Base-by-base conservation (phyloP, 2,329 filamentous ascomycete species). In the Aspergillus tamarii region DNA sequence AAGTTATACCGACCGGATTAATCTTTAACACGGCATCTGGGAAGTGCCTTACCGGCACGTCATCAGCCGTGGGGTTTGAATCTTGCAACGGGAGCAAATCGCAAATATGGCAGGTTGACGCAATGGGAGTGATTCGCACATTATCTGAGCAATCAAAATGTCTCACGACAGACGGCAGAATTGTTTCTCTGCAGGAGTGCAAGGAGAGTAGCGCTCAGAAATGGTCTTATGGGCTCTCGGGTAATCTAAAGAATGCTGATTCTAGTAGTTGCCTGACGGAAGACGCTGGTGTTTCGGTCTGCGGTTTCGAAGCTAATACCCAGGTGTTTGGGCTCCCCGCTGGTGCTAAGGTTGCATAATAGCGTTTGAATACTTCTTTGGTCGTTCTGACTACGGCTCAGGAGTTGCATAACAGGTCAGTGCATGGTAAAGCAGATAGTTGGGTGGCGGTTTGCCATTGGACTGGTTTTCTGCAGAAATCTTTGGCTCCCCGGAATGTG, bases 11-110 rank as follows among this genome's bases (percentile, higher is more conserved):
- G 0, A 85, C 82, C 0, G 83, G 83, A 5, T 77, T 82, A 68
- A 79, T 85, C 56, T 83, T 85, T 71, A 84, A 84, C 67, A 83
- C 82, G 0, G 79, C 76, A 26, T 82, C 81, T 2, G 71, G 79
- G 11, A 76, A 77, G 34, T 83, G 81, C 64, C 71, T 85, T 39
- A 80, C 80, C 5, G 78, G 76, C 6, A 57, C 52, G 1, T 64
- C 69, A 2, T 68, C 69, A 9, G 67, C 60, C 8, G 67, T 82
- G 7, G 68, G 39, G 0, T 83, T 79, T 69, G 65, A 68, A 5
- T 63, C 70, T 4, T 84, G 82, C 62, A 71, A 75, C 36, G 82
- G 72, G 10, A 66, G 68, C 0, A 75, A 81, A 65, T 69, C 69
- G 4, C 83, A 85, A 71, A 76, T 82, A 7, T 85, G 83, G 82